A percentile compares a stretch with the other conserved stretches of the same genome.
These are phyloP conservation scores for Thelonectria rubi DNA, from an alignment of 2,329 filamentous ascomycete species.

Conservation along the genomic window DNA sequence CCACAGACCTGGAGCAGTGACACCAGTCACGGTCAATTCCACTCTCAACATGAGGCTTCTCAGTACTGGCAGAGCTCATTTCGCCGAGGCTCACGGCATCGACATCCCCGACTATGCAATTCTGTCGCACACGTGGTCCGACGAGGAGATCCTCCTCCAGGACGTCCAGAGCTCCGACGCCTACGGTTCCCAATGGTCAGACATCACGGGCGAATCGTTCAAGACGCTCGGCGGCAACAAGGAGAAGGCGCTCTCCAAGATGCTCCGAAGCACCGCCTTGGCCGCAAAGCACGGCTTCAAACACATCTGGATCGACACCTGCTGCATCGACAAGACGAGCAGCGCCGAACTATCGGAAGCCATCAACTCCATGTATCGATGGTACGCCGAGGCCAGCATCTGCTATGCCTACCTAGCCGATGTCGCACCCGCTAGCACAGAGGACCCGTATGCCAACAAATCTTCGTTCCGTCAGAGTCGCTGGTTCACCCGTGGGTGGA, in stretches of 20 bases:
- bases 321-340: slow-evolving; percentile 32
- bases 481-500: slow-evolving; percentile 32
- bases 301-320: slow-evolving; percentile 29
- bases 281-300: neutral
- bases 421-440: neutral
- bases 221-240: neutral
- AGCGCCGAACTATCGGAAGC: slow-evolving; percentile 30
- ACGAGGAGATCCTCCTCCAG: slow-evolving; percentile 16
- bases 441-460: neutral
- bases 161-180: slow-evolving; percentile 2
- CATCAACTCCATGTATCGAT: slow-evolving; percentile 33
- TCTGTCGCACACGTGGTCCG: slow-evolving; percentile 22
- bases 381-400: slow-evolving; percentile 21
- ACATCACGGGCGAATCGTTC: neutral
- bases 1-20: neutral
- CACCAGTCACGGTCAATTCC: too few relatives aligned
- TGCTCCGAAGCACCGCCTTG: neutral
- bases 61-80: neutral
- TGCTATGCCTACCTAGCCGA: slow-evolving; percentile 31
- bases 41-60: slow-evolving; percentile 6
- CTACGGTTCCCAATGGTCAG: slow-evolving; percentile 2
- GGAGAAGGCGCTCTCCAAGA: neutral
- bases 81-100: slow-evolving; percentile 6
- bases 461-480: slow-evolving; percentile 7
- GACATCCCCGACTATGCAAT: slow-evolving; percentile 17